Evolutionary conservation across 2,329 filamentous ascomycete species (phyloP).

Genomic region (Cordyceps tenuipes): DNA sequence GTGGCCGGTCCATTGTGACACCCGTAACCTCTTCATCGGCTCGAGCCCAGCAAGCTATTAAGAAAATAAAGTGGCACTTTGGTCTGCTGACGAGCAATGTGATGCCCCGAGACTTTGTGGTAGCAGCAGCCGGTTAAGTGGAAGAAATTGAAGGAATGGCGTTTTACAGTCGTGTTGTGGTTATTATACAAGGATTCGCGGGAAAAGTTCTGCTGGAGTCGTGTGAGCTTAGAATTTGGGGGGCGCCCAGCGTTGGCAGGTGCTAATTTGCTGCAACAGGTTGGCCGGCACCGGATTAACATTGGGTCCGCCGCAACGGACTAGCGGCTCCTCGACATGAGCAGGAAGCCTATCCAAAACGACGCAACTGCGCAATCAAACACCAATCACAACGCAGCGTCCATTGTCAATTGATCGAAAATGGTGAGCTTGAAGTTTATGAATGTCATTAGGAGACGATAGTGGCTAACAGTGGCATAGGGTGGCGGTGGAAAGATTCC

Average conservation of each 20-base stretch:
- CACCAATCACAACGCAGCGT: slow-evolving; percentile 19
- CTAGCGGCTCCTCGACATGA: background rate
- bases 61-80: background rate
- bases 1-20: slow-evolving; percentile 33
- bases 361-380: slow-evolving; percentile 24
- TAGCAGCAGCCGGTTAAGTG: background rate
- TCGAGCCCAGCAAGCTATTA: background rate
- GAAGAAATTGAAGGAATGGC: background rate
- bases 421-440: slow-evolving; percentile 40
- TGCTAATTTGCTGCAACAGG: slow-evolving; percentile 10
- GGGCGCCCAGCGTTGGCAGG: background rate
- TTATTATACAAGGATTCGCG: slow-evolving; percentile 13
- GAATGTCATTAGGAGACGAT: background rate
- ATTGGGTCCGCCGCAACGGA: background rate
- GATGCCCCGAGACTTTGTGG: background rate
- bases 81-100: background rate
- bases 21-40: slow-evolving; percentile 36
- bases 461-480: slow-evolving; percentile 39
- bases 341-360: slow-evolving; percentile 15
- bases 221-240: slow-evolving; percentile 23
- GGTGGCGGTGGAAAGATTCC: slow-evolving; percentile 65
- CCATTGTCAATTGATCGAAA: slow-evolving; percentile 34
- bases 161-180: slow-evolving; percentile 1
- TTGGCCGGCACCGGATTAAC: slow-evolving; percentile 11
- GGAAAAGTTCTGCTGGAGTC: slow-evolving; percentile 31